Evolutionary conservation across 805 yeast genomes (phyloP).

Genomic region (Limtongia smithiae): DNA sequence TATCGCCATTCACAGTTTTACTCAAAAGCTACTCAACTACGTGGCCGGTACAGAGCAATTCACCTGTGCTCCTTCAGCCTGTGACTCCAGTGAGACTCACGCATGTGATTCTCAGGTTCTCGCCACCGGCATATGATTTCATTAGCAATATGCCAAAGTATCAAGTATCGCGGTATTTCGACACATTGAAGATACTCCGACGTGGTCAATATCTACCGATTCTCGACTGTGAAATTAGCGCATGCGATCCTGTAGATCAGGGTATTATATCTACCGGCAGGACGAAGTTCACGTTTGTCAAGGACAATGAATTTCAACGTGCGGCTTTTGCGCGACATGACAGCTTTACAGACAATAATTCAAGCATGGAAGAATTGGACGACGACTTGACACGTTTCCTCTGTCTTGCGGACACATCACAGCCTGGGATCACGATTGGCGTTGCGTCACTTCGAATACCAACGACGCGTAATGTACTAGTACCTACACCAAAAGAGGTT

Average conservation of each 20-base stretch:
- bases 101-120: neutral
- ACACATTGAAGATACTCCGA: neutral
- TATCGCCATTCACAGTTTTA: no score
- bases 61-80: no score
- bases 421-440: conserved; percentile 5
- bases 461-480: conserved; percentile 1
- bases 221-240: conserved; percentile 2
- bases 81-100: neutral
- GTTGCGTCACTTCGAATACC: conserved; percentile 28
- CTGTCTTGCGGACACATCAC: neutral
- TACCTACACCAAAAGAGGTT: conserved; percentile 14
- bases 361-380: no score
- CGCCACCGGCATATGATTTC: neutral
- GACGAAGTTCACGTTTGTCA: conserved; percentile 56
- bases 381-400: conserved; percentile 1
- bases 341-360: no score
- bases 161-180: neutral
- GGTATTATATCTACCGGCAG: conserved; percentile 46
- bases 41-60: no score
- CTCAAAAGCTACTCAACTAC: no score
- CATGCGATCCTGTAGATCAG: conserved; percentile 70
- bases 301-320: conserved; percentile 31
- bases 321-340: no score
- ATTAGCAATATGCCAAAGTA: neutral
- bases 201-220: no score